Evolutionary conservation across 345 rosid genomes (phyloP), one percentile per base, ranked within the genome.

Genomic region (Ricinus communis): DNA sequence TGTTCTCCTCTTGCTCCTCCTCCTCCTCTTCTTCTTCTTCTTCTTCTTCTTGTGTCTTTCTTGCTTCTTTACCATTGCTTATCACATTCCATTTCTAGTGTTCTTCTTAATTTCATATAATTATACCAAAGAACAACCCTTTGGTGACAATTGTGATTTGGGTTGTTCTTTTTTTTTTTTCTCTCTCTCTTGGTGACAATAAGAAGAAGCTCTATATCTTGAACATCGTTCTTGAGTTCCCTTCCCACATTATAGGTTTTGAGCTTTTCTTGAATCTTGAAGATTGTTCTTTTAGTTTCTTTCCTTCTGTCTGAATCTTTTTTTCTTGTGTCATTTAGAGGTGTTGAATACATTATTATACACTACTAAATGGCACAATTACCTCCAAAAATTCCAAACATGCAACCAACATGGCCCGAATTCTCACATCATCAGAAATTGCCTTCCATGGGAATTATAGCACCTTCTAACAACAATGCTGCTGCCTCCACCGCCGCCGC

Each of bases 301-400:
- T 28, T 31, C 13, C 11, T 27, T 3, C 49, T 25, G 50, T 57
- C n/a, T 55, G 52, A 14, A 43, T 40, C 43, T 28, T 68, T n/a
- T 19, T 22, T 28, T 27, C 8, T 74, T 54, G 68, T 41, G 60
- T 55, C 58, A 30, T 69, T 62, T 36, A 31, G 55, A 31, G 49
- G 24, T 25, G 62, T 36, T 28, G 0, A 18, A 10, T 40, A 24
- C 25, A 57, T 33, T 38, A 25, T 27, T 25, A 19, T 21, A 66
- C 45, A 33, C 28, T 43, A 31, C 41, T 54, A 57, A 53, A 89
- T 91, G 98, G 96, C 97, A 66, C 97, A 93, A 71, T 80, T 93
- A 74, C 98, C 98, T 59, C 98, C 98, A 3, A 93, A 93, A 80
- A 86, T 91, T 84, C 98, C 96, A 3, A 89, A 77, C 82, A 78